Base-by-base conservation (phyloP, 768 basidiomycete species). In the Phaeotremella fagi region DNA sequence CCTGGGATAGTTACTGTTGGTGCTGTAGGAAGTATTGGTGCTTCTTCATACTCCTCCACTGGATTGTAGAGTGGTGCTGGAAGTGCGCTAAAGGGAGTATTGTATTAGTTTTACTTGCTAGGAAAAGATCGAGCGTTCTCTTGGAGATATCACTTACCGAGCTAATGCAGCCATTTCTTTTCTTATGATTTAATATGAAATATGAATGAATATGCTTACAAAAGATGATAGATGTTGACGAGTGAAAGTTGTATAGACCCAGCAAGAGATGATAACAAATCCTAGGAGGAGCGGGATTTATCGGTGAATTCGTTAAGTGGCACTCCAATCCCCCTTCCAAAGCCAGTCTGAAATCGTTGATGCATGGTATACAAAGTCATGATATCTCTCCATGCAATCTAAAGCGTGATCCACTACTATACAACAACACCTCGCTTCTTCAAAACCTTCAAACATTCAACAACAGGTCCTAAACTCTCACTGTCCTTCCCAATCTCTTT, bases 151-250 rank as follows among this genome's bases (percentile, higher is more conserved):
- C 22, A 53, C 86, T 71, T 72, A 88, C 88, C 83, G 81, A 71
- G 88, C 85, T 49, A 90, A 80, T 61, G 86, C 85, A 70, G 83
- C 79, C 82, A 82, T 82, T n/a, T n/a, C n/a, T n/a, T n/a, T n/a
- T n/a, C n/a, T 35, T 35, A 35, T 35, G 33, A 35, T 35, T n/a
- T n/a, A 35, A n/a, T 35, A 35, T n/a, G 33, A 35, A 35, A n/a
- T 35, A 35, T 9, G n/a, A 35, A n/a, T n/a, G n/a, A n/a, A n/a
- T n/a, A n/a, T n/a, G n/a, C n/a, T n/a, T n/a, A n/a, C n/a, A n/a
- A n/a, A n/a, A n/a, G n/a, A n/a, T n/a, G n/a, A n/a, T n/a, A n/a
- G n/a, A n/a, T n/a, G n/a, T n/a, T n/a, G n/a, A n/a, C n/a, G n/a
- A n/a, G n/a, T n/a, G n/a, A n/a, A n/a, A n/a, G n/a, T n/a, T n/a